These are phyloP conservation scores for Gentiana straminea DNA, from an alignment of 257 asterid species.

Conservation along the genomic window DNA sequence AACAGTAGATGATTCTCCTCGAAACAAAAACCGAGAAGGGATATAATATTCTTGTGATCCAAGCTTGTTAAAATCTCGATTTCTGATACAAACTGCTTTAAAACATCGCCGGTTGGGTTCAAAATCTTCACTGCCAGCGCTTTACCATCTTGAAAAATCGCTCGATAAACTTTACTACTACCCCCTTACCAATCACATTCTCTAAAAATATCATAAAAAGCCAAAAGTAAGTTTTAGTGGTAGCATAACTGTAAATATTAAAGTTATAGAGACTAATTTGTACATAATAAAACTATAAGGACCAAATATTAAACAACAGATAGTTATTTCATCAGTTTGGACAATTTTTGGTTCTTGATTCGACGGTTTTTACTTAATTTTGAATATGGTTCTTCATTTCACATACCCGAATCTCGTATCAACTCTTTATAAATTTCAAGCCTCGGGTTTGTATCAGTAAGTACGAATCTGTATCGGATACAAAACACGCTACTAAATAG, in stretches of 20 bases:
- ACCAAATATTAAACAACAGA: too few relatives aligned
- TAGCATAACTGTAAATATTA: not conserved
- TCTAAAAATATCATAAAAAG: constrained; percentile 28
- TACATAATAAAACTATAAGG: too few relatives aligned
- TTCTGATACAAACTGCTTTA: constrained; percentile 72
- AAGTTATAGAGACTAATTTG: too few relatives aligned
- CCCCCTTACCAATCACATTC: constrained; percentile 86
- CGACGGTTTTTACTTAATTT: too few relatives aligned
- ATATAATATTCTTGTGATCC: constrained; percentile 62
- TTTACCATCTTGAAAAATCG: constrained; percentile 49
- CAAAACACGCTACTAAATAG: too few relatives aligned
- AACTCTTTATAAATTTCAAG: too few relatives aligned
- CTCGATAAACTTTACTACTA: constrained; percentile 77
- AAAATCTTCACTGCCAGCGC: constrained; percentile 72
- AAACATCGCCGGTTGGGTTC: constrained; percentile 56
- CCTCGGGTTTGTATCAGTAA: too few relatives aligned
- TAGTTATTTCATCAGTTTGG: too few relatives aligned
- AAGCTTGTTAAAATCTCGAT: constrained; percentile 53
- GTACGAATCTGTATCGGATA: too few relatives aligned
- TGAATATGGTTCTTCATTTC: too few relatives aligned
- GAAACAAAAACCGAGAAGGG: constrained; percentile 67
- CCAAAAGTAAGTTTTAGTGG: not conserved
- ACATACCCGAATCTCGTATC: too few relatives aligned
- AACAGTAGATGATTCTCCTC: constrained; percentile 51
- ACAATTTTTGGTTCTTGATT: too few relatives aligned